These are phyloP conservation scores for Globisporangium nodosum DNA, from an alignment of 352 stramenopile species.

Conservation along the genomic window DNA sequence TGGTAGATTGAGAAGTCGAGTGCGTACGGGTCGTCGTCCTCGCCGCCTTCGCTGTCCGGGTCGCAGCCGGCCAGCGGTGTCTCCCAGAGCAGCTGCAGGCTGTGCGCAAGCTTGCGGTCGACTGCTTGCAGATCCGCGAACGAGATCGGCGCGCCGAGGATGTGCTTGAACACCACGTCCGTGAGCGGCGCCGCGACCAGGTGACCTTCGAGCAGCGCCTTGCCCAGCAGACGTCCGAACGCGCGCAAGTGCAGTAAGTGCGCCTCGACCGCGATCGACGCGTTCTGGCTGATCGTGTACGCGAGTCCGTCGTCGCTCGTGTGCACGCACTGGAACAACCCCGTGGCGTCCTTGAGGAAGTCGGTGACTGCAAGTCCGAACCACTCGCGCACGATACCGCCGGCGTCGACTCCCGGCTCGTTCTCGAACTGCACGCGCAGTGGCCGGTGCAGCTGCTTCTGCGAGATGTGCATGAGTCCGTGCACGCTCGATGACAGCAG, in stretches of 20 bases:
- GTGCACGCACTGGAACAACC: conserved; percentile 40
- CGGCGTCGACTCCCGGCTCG: conserved; percentile 74
- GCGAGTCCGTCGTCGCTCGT: conserved; percentile 29
- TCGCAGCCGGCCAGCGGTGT: conserved; percentile 12
- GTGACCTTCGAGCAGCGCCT: conserved; percentile 65
- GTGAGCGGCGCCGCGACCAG: conserved; percentile 41
- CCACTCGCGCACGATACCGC: conserved; percentile 79
- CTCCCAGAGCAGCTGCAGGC: conserved; percentile 35
- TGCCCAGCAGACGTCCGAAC: conserved; percentile 57
- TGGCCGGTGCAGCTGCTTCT: conserved; percentile 29
- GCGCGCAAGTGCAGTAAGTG: conserved; percentile 55
- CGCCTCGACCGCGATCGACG: conserved; percentile 24
- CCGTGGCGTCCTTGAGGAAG: conserved; percentile 38
- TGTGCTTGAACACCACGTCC: conserved; percentile 69
- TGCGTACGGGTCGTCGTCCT: conserved; percentile 28
- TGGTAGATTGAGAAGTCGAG: conserved; percentile 51
- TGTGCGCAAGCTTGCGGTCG: conserved; percentile 31
- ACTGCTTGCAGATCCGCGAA: conserved; percentile 41
- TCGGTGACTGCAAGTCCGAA: conserved; percentile 47
- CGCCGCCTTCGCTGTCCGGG: conserved; percentile 4
- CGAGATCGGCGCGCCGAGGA: conserved; percentile 48
- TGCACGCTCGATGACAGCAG: conserved; percentile 29
- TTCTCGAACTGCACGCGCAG: conserved; percentile 64
- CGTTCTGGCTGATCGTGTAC: conserved; percentile 46
- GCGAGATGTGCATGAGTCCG: conserved; percentile 23